These are phyloP conservation scores for Naganishia kalamii DNA, from an alignment of 768 basidiomycete species.

Conservation along the genomic window DNA sequence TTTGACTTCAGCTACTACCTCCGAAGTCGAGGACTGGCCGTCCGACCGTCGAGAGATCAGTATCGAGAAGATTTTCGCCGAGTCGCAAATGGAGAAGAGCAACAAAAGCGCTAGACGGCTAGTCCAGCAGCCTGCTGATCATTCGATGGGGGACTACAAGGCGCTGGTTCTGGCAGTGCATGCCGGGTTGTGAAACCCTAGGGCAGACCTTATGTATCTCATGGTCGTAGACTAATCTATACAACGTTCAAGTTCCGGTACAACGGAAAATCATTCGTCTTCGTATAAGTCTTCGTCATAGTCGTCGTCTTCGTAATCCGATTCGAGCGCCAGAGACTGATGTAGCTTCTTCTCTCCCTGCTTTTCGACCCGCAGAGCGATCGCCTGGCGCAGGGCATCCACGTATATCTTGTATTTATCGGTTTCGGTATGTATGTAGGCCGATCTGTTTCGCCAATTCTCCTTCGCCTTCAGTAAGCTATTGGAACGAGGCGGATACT, in stretches of 20 bases:
- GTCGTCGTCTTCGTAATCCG: conserved; percentile 11
- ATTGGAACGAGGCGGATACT: conserved; percentile 74
- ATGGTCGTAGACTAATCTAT: neutral
- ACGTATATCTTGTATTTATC: conserved; percentile 95
- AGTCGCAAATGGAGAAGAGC: neutral
- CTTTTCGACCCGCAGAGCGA: conserved; percentile 76
- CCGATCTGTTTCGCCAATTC: conserved; percentile 91
- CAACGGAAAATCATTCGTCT: neutral
- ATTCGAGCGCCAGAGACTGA: conserved; percentile 9
- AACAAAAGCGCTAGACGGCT: neutral
- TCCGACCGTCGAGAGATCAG: neutral
- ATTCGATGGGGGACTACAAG: neutral
- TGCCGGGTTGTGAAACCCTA: neutral
- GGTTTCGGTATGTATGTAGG: conserved; percentile 81
- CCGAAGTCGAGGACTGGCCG: neutral
- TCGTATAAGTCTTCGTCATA: conserved; percentile 14
- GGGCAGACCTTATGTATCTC: too few relatives aligned
- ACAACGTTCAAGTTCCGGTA: neutral
- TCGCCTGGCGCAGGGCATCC: conserved; percentile 76
- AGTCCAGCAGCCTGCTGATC: neutral
- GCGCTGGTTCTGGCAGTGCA: neutral
- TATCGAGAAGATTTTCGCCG: neutral
- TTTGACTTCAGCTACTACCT: neutral
- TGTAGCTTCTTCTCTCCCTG: conserved; percentile 80
- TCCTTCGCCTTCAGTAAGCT: conserved; percentile 68